Conservation (phyloP, 2,329 filamentous ascomycete species). For the Phialemonium atrogriseum region DNA sequence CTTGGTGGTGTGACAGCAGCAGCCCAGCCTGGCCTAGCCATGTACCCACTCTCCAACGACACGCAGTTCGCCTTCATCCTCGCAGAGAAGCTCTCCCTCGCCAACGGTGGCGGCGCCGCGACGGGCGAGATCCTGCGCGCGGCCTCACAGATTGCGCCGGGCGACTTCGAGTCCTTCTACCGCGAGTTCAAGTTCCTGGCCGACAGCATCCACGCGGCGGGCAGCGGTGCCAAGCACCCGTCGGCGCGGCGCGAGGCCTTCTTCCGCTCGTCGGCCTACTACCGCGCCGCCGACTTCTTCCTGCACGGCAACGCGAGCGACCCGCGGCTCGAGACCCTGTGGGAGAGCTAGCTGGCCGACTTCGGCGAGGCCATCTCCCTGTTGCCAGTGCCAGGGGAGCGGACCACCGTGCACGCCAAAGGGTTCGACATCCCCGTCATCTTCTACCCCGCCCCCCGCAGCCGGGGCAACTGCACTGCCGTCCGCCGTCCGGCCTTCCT, state of each 20-base stretch:
- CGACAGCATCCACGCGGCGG: constrained; percentile 9
- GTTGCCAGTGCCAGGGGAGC: constrained; percentile 20
- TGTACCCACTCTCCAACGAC: constrained; percentile 1
- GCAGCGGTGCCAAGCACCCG: constrained; percentile 14
- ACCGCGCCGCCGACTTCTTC: constrained; percentile 27
- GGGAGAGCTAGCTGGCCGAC: constrained; percentile 18
- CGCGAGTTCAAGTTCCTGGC: constrained; percentile 15
- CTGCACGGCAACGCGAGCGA: constrained; percentile 26
- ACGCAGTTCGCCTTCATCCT: constrained; percentile 3
- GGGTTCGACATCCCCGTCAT: constrained; percentile 16
- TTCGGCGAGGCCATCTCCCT: constrained; percentile 21
- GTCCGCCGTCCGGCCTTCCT: constrained; percentile 28
- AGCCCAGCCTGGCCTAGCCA: too few relatives aligned
- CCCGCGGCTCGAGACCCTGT: constrained; percentile 22
- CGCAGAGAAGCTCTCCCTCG: constrained; percentile 1
- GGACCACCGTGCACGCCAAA: constrained; percentile 13
- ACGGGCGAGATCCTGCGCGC: constrained; percentile 23
- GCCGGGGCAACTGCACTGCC: constrained; percentile 26
- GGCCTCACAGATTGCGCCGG: constrained; percentile 15
- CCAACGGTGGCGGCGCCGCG: constrained; percentile 16
- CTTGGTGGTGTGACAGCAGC: too few relatives aligned
- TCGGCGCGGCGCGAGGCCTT: constrained; percentile 17
- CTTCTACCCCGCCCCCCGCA: constrained; percentile 31
- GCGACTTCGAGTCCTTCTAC: constrained; percentile 17
- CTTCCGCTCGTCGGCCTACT: constrained; percentile 27